A percentile compares a stretch with the other conserved stretches of the same genome.
Conservation (phyloP, 1,284 basidiomycete genomes). For the Cutaneotrichosporon sp. region DNA sequence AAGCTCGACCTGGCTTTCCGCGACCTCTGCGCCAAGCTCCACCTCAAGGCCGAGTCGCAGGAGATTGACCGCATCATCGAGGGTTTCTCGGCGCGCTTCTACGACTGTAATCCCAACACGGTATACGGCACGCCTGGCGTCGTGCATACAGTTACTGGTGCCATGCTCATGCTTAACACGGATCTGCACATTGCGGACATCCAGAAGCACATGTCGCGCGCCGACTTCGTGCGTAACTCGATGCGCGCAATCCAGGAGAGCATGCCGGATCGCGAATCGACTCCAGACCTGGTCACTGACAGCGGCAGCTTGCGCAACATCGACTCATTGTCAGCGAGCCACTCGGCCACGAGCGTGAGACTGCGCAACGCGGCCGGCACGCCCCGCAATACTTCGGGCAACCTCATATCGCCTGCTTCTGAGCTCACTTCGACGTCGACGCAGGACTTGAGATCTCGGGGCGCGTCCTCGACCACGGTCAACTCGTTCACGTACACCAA, state of each 20-base stretch:
- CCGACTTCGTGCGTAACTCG: conserved; percentile 90
- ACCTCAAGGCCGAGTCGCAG: conserved; percentile 92
- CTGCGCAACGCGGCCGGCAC: conserved; percentile 22
- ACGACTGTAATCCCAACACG: conserved; percentile 79
- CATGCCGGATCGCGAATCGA: conserved; percentile 53
- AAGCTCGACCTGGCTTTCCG: conserved; percentile 87
- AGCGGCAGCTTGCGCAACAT: conserved; percentile 55
- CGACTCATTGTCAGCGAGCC: conserved; percentile 28
- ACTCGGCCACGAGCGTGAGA: conserved; percentile 27
- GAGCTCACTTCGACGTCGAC: conserved; percentile 27
- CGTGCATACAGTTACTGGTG: conserved; percentile 90
- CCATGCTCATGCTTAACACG: conserved; percentile 90
- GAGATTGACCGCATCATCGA: conserved; percentile 95
- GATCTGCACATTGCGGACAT: conserved; percentile 95
- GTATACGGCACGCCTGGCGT: conserved; percentile 84
- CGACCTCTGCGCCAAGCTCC: conserved; percentile 84
- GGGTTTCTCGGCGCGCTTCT: conserved; percentile 83
- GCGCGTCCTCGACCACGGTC: conserved; percentile 38
- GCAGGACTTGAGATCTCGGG: conserved; percentile 26
- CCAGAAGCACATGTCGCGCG: conserved; percentile 83
- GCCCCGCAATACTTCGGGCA: conserved; percentile 36
- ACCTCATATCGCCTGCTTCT: conserved; percentile 27
- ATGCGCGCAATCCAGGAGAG: conserved; percentile 68
- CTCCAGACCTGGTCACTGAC: conserved; percentile 69
- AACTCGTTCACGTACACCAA: conserved; percentile 41